phyloP scores from a whole-genome alignment of 2,329 filamentous ascomycete genomes.

The Colletotrichum sansevieriae region DNA sequence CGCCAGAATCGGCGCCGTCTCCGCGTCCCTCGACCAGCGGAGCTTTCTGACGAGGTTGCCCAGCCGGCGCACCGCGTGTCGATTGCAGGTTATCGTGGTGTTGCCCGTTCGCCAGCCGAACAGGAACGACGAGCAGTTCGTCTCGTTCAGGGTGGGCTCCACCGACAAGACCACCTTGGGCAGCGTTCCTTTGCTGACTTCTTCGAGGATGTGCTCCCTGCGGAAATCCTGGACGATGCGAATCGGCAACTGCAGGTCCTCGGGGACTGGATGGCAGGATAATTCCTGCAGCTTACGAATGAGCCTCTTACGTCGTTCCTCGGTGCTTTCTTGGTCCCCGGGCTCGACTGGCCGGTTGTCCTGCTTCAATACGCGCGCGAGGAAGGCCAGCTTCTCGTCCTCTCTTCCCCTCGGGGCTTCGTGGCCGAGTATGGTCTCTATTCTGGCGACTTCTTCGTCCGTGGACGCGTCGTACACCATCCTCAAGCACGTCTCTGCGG shows the following conservation, averaged over 20 bases:
- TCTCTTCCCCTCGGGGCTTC: conserved; percentile 15
- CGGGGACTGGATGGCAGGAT: conserved; percentile 50
- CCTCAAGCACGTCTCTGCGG: conserved; percentile 53
- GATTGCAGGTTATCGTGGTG: conserved; percentile 55
- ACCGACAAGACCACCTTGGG: conserved; percentile 49
- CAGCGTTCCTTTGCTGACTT: conserved; percentile 44
- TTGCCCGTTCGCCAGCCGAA: conserved; percentile 53
- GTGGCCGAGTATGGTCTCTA: conserved; percentile 29
- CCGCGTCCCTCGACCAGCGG: conserved; percentile 31
- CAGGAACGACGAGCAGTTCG: conserved; percentile 55
- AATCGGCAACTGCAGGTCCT: conserved; percentile 52
- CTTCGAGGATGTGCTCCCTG: conserved; percentile 43
- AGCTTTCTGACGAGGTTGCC: conserved; percentile 31
- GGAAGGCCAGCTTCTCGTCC: conserved; percentile 29
- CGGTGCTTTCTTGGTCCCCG: conserved; percentile 6
- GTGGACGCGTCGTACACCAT: conserved; percentile 39
- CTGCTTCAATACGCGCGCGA: conserved; percentile 19
- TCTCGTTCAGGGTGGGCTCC: conserved; percentile 50
- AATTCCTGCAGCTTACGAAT: conserved; percentile 50
- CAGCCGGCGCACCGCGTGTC: conserved; percentile 19
- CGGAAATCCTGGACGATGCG: conserved; percentile 44
- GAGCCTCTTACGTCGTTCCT: conserved; percentile 30
- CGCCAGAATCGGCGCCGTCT: conserved; percentile 24
- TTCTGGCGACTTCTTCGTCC: conserved; percentile 27
- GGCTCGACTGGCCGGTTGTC: conserved; percentile 6